Percentiles rank a stretch among this genome's conserved stretches.
Conservation (phyloP, 352 stramenopile species). For the Blastocystis sp. region DNA sequence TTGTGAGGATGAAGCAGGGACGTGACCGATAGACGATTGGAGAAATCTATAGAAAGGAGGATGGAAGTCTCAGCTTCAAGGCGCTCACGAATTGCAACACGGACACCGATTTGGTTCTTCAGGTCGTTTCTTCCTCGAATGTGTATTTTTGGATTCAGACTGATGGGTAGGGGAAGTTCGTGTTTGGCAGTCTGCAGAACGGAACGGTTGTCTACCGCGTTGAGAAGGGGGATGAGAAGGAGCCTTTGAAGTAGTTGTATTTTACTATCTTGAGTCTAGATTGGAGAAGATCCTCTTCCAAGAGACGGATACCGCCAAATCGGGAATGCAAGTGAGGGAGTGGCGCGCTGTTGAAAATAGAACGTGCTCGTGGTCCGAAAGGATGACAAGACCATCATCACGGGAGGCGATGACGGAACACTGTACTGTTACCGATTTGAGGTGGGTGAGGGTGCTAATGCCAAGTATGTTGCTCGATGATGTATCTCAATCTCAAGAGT, state of each 20-base stretch:
- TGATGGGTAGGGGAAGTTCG: conserved; percentile 33
- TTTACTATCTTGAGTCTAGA: neutral
- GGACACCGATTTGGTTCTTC: conserved; percentile 36
- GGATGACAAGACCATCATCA: conserved; percentile 42
- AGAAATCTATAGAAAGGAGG: conserved; percentile 6
- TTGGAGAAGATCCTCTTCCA: conserved; percentile 51
- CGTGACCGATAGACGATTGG: conserved; percentile 40
- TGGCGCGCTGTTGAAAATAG: neutral
- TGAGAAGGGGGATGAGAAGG: conserved; percentile 14
- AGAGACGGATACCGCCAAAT: conserved; percentile 14
- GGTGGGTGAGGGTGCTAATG: neutral
- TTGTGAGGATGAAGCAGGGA: neutral
- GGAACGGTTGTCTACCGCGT: conserved; percentile 54
- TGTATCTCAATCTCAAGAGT: no score
- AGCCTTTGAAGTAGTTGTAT: neutral
- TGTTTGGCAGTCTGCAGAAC: conserved; percentile 49
- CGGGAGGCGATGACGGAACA: conserved; percentile 48
- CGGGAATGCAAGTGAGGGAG: neutral
- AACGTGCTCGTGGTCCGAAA: conserved; percentile 1
- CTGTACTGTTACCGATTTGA: conserved; percentile 11
- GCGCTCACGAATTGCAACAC: conserved; percentile 14
- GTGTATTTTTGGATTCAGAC: neutral
- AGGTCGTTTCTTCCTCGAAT: conserved; percentile 26
- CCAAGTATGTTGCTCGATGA: neutral
- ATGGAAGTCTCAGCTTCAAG: conserved; percentile 31